Percentiles rank a stretch among this genome's conserved stretches.
These are phyloP conservation scores for Euphrasia arctica DNA, from an alignment of 305 asterid genomes.

Conservation along the genomic window DNA sequence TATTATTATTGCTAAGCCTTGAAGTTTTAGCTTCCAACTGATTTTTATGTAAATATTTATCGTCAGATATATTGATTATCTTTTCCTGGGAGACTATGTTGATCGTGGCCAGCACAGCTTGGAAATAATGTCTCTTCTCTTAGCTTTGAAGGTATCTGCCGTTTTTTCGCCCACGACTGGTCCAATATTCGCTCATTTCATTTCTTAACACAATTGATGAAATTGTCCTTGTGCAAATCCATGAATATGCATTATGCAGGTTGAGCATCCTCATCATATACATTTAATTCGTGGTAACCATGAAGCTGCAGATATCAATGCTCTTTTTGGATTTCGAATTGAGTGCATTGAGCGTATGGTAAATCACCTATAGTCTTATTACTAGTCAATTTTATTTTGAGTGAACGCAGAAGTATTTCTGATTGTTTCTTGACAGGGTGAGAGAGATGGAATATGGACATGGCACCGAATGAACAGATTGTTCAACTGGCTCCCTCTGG, in stretches of 20 bases:
- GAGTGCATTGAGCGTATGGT: conserved; percentile 79
- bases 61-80: conserved; percentile 93
- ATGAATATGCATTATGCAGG: conserved; percentile 37
- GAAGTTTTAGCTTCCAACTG: conserved; percentile 12
- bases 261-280: conserved; percentile 83
- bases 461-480: conserved; percentile 98
- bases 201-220: conserved; percentile 25
- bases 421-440: conserved; percentile 67
- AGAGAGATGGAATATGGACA: conserved; percentile 99
- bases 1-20: no score
- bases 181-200: conserved; percentile 16
- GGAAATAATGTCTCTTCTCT: conserved; percentile 97
- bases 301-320: conserved; percentile 99
- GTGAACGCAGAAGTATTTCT: conserved; percentile 24
- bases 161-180: conserved; percentile 18
- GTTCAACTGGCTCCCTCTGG: conserved; percentile 99
- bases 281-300: conserved; percentile 99
- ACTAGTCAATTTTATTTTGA: conserved; percentile 15
- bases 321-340: conserved; percentile 89
- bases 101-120: conserved; percentile 99
- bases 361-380: conserved; percentile 18
- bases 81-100: conserved; percentile 98
- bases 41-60: conserved; percentile 33
- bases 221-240: conserved; percentile 20
- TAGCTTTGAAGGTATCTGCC: conserved; percentile 79